A percentile compares a stretch with the other conserved stretches of the same genome.
Evolutionary conservation across 2,329 filamentous ascomycete species (phyloP).

Genomic region (Aspergillus transmontanensis): DNA sequence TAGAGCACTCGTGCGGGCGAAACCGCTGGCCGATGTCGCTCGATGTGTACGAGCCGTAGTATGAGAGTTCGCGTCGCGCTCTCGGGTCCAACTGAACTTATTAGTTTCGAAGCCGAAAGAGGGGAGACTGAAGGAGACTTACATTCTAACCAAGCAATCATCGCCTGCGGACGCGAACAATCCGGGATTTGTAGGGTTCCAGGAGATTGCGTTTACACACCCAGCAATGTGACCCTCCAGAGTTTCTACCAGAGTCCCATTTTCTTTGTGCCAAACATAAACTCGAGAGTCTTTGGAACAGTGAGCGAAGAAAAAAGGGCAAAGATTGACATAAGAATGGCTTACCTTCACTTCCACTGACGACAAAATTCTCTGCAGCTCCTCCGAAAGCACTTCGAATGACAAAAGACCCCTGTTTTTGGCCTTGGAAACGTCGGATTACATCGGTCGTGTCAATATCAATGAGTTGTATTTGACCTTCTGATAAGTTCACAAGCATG

Average conservation of each 20-base stretch:
- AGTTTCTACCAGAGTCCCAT: constrained; percentile 73
- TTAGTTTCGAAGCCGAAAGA: not conserved
- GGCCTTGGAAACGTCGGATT: constrained; percentile 75
- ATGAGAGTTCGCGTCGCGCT: constrained; percentile 30
- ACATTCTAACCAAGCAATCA: constrained; percentile 84
- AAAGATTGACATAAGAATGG: not conserved
- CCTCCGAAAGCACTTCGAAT: constrained; percentile 86
- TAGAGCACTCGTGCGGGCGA: constrained; percentile 44
- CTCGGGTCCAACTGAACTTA: constrained; percentile 37
- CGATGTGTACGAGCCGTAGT: constrained; percentile 29
- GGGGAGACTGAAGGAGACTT: constrained; percentile 43
- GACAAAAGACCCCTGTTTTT: constrained; percentile 73
- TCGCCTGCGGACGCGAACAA: constrained; percentile 93
- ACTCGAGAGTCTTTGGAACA: constrained; percentile 62
- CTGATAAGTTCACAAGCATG: constrained; percentile 78
- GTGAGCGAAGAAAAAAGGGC: constrained; percentile 23
- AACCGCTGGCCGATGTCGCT: constrained; percentile 35
- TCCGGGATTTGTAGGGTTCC: constrained; percentile 80
- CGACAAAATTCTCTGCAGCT: constrained; percentile 86
- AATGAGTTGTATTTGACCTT: constrained; percentile 76
- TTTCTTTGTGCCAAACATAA: constrained; percentile 89
- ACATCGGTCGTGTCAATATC: constrained; percentile 72
- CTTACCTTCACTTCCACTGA: constrained; percentile 87
- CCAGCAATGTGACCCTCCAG: constrained; percentile 74
- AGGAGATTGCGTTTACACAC: constrained; percentile 82